Percentiles rank a stretch among this genome's conserved stretches.
Conservation (phyloP, 352 stramenopile species). For the Phytophthora sansomeana region DNA sequence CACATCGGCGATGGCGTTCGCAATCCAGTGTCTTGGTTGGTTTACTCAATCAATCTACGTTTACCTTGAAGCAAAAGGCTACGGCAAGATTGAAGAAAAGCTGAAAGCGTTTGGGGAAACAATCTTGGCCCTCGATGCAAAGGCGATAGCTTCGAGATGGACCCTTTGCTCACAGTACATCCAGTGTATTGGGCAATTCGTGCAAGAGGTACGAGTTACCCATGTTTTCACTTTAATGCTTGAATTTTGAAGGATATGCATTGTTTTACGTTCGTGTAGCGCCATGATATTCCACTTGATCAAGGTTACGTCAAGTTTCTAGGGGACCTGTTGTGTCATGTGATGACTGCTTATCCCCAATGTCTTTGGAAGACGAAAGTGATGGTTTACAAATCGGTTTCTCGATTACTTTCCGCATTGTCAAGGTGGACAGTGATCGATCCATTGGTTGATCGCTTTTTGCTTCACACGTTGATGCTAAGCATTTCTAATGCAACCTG, state of each 20-base stretch:
- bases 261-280: conserved; percentile 29
- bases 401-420: conserved; percentile 51
- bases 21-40: conserved; percentile 61
- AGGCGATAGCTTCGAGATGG: conserved; percentile 63
- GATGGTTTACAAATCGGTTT: conserved; percentile 60
- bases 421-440: conserved; percentile 46
- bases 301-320: conserved; percentile 64
- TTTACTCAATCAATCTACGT: conserved; percentile 52
- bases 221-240: not conserved
- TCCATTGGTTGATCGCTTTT: conserved; percentile 57
- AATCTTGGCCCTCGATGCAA: conserved; percentile 63
- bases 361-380: conserved; percentile 73
- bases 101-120: conserved; percentile 76
- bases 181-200: conserved; percentile 65
- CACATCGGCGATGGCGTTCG: conserved; percentile 52
- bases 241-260: conserved; percentile 4
- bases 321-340: conserved; percentile 62
- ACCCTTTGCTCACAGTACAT: conserved; percentile 62
- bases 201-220: conserved; percentile 51
- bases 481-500: conserved; percentile 72
- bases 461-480: conserved; percentile 69
- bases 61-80: conserved; percentile 60
- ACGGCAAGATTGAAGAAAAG: conserved; percentile 75
- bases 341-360: conserved; percentile 68
- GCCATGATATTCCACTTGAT: conserved; percentile 37